Conservation (phyloP, 306 rosid species). For the Abrus precatorius region DNA sequence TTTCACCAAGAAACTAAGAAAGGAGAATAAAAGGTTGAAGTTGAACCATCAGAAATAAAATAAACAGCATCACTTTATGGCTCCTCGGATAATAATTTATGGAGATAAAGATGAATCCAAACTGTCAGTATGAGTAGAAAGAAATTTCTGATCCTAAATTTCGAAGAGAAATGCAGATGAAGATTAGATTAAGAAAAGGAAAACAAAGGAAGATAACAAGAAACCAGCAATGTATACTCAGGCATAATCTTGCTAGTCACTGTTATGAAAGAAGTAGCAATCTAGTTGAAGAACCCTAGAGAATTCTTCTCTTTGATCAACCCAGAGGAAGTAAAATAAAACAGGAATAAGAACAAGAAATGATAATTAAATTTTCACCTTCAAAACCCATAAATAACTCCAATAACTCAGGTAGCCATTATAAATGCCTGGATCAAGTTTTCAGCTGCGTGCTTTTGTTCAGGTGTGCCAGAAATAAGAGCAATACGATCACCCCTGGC, state of each 20-base stretch:
- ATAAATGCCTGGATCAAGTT: slow-evolving; percentile 98
- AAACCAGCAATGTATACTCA: slow-evolving; percentile 59
- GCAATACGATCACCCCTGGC: slow-evolving; percentile 91
- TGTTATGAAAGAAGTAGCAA: slow-evolving; percentile 60
- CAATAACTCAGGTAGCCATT: slow-evolving; percentile 75
- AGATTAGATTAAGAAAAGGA: slow-evolving; percentile 54
- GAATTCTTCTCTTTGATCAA: slow-evolving; percentile 69
- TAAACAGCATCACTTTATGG: slow-evolving; percentile 58
- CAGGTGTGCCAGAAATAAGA: slow-evolving; percentile 86
- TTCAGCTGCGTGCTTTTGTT: slow-evolving; percentile 92
- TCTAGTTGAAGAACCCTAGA: slow-evolving; percentile 59
- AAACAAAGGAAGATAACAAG: slow-evolving; percentile 51
- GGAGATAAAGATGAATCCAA: slow-evolving; percentile 66
- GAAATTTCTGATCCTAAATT: slow-evolving; percentile 69
- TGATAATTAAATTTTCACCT: slow-evolving; percentile 74
- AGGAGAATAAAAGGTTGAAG: slow-evolving; percentile 64
- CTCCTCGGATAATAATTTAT: slow-evolving; percentile 51
- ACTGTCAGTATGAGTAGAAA: slow-evolving; percentile 64
- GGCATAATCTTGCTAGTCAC: slow-evolving; percentile 56
- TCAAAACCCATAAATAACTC: slow-evolving; percentile 51
- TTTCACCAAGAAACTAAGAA: slow-evolving; percentile 51
- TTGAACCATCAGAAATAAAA: slow-evolving; percentile 67
- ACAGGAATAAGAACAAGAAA: slow-evolving; percentile 62
- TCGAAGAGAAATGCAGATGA: slow-evolving; percentile 66
- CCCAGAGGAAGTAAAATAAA: slow-evolving; percentile 67